These are phyloP conservation scores for Teunomyces gatunensis DNA, from an alignment of 805 yeast genomes.

Conservation along the genomic window DNA sequence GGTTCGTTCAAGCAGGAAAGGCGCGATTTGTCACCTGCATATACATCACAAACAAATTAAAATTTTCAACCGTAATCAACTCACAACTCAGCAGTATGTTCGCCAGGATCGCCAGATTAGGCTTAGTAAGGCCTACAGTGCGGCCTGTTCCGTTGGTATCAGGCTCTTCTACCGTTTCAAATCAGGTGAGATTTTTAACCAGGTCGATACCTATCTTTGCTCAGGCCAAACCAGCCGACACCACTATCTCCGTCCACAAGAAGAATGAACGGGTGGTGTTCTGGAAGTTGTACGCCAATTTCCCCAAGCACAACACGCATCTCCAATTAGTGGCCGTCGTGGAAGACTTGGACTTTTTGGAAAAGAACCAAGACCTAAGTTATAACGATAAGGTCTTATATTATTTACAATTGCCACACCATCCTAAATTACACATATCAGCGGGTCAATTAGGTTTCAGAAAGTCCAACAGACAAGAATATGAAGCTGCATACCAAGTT, in stretches of 20 bases:
- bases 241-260: slow-evolving; percentile 4
- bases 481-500: slow-evolving; percentile 90
- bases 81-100: slow-evolving; percentile 5
- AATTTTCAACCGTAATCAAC: background rate
- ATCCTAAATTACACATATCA: slow-evolving; percentile 61
- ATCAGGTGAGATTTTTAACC: slow-evolving; percentile 1
- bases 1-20: background rate
- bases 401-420: slow-evolving; percentile 77
- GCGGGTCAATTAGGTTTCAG: slow-evolving; percentile 90
- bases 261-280: slow-evolving; percentile 43
- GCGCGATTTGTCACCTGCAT: background rate
- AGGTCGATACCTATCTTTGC: background rate
- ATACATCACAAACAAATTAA: background rate
- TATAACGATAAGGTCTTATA: slow-evolving; percentile 73
- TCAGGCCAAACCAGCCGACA: background rate
- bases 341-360: slow-evolving; percentile 58
- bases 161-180: background rate
- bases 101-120: slow-evolving; percentile 10
- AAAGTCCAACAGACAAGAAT: slow-evolving; percentile 86
- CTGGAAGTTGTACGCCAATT: slow-evolving; percentile 72
- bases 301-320: slow-evolving; percentile 80
- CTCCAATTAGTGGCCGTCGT: slow-evolving; percentile 70
- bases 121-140: slow-evolving; percentile 1
- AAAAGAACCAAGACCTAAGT: slow-evolving; percentile 52
- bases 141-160: background rate